A percentile compares a stretch with the other conserved stretches of the same genome.
These are phyloP conservation scores for Fusarium decemcellulare DNA, from an alignment of 2,329 filamentous ascomycete species.

Conservation along the genomic window DNA sequence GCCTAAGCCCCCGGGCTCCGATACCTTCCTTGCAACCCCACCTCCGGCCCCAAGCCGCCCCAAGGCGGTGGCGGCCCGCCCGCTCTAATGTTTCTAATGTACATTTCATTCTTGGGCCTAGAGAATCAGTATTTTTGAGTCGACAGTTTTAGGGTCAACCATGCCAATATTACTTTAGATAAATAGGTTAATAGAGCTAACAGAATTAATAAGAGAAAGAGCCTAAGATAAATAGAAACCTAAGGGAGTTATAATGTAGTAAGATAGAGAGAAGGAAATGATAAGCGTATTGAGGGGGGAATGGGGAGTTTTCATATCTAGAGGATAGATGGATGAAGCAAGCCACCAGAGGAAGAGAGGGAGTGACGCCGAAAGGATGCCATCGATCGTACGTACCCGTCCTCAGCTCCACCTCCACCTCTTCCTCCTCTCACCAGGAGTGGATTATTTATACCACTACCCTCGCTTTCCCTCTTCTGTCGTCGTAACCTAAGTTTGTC, in stretches of 20 bases:
- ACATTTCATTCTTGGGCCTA: too few species aligned
- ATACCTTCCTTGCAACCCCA: too few species aligned
- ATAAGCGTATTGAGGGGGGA: constrained; percentile 33
- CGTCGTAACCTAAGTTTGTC: too few species aligned
- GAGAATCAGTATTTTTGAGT: constrained; percentile 21
- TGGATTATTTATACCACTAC: too few species aligned
- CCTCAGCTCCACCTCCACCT: too few species aligned
- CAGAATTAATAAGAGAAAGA: neutral
- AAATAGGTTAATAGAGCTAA: neutral
- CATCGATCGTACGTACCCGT: constrained; percentile 30
- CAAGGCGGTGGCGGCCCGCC: too few species aligned
- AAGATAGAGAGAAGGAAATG: constrained; percentile 32
- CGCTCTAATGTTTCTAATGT: too few species aligned
- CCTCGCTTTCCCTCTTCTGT: too few species aligned
- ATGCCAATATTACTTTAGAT: constrained; percentile 77
- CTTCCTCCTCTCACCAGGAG: too few species aligned
- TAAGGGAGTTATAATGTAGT: constrained; percentile 4
- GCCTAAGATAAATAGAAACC: neutral
- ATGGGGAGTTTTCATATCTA: constrained; percentile 43
- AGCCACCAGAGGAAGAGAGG: constrained; percentile 27
- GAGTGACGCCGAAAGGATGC: constrained; percentile 31
- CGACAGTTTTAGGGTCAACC: constrained; percentile 31
- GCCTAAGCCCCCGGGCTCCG: too few species aligned
- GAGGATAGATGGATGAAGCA: constrained; percentile 9
- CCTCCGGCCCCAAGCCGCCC: too few species aligned